Evolutionary conservation across 1,139 yeast species (phyloP).

Genomic region (Yamadazyma sp.): DNA sequence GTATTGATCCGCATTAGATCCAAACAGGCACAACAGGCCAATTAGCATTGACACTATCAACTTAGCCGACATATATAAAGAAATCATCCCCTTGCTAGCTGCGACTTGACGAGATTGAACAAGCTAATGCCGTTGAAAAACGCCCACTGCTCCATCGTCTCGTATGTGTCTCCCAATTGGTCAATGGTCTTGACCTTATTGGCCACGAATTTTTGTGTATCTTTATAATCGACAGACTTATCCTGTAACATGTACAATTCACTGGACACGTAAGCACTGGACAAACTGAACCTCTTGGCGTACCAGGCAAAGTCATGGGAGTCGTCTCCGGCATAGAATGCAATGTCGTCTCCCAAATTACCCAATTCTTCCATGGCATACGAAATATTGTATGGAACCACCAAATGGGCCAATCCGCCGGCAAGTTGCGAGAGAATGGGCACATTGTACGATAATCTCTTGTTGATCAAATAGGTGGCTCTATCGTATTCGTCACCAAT

Average conservation of each 20-base stretch:
- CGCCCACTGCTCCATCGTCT: slow-evolving; percentile 70
- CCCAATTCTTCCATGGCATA: slow-evolving; percentile 65
- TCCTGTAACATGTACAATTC: slow-evolving; percentile 85
- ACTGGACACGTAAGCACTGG: slow-evolving; percentile 67
- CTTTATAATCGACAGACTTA: slow-evolving; percentile 50
- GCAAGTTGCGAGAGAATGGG: slow-evolving; percentile 48
- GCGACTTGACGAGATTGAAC: slow-evolving; percentile 70
- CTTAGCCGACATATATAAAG: no score
- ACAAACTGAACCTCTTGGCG: slow-evolving; percentile 71
- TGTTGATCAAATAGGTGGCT: slow-evolving; percentile 52
- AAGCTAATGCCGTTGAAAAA: slow-evolving; percentile 67
- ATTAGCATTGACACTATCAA: no score
- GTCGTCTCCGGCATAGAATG: slow-evolving; percentile 75
- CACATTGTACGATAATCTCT: slow-evolving; percentile 62
- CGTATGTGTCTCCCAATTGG: slow-evolving; percentile 58
- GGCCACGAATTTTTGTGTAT: slow-evolving; percentile 66
- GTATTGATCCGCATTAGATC: slow-evolving; percentile 47
- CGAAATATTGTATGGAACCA: slow-evolving; percentile 52
- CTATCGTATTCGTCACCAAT: slow-evolving; percentile 56
- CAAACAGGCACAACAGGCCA: background rate
- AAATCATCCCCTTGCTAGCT: slow-evolving; percentile 58
- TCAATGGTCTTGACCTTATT: slow-evolving; percentile 57
- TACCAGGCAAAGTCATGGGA: slow-evolving; percentile 94
- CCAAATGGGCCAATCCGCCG: slow-evolving; percentile 54
- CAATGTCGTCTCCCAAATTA: slow-evolving; percentile 71